phyloP scores from a whole-genome alignment of 2,329 filamentous ascomycete genomes.

The Sporothrix luriei region DNA sequence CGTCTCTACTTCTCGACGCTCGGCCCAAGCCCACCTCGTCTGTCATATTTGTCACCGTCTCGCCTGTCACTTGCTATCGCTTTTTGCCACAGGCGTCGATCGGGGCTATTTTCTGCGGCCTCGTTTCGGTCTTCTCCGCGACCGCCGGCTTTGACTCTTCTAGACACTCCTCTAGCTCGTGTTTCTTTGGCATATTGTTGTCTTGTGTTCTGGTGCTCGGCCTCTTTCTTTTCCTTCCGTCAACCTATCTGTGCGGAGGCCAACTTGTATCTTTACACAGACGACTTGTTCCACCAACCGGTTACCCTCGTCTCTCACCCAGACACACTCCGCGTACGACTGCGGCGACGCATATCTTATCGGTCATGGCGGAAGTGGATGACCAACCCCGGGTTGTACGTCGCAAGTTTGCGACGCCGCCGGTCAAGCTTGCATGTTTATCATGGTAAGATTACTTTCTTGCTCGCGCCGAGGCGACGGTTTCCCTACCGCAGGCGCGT shows the following conservation, averaged over 20 bases:
- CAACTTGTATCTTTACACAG: background rate
- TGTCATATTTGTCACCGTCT: background rate
- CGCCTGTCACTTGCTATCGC: slow-evolving; percentile 4
- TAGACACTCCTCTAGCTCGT: background rate
- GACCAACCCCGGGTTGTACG: slow-evolving; percentile 32
- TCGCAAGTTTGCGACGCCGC: slow-evolving; percentile 50
- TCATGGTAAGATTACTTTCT: slow-evolving; percentile 47
- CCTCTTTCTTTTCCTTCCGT: background rate
- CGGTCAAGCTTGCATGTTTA: slow-evolving; percentile 55
- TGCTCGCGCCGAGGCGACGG: background rate
- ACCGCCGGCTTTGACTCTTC: slow-evolving; percentile 8
- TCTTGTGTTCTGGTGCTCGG: background rate
- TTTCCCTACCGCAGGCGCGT: background rate
- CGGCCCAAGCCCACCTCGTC: slow-evolving; percentile 16
- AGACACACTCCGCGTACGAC: background rate
- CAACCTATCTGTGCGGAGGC: background rate
- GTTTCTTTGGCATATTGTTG: background rate
- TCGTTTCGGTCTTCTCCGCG: background rate
- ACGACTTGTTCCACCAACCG: background rate
- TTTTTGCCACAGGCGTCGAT: background rate
- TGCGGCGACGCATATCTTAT: background rate
- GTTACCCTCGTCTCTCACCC: background rate
- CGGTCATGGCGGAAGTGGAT: slow-evolving; percentile 32
- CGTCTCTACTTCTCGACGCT: background rate
- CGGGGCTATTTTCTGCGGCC: background rate